phyloP scores from a whole-genome alignment of 257 asterid genomes.

The Striga asiatica region DNA sequence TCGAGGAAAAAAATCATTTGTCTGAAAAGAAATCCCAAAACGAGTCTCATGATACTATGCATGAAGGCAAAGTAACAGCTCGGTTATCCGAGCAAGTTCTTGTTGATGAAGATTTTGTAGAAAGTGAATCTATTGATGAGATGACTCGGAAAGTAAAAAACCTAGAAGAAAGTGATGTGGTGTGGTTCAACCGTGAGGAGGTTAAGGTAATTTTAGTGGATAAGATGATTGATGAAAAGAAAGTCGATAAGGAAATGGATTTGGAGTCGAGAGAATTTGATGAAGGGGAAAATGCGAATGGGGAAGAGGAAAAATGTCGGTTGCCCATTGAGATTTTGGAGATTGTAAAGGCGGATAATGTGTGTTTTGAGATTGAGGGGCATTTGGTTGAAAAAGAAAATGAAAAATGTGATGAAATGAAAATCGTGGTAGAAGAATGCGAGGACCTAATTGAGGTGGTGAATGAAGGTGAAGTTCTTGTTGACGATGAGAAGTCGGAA shows the following conservation, averaged over 20 bases:
- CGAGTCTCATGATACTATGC: no score
- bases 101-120: not conserved
- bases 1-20: not conserved
- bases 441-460: conserved; percentile 3
- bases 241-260: not conserved
- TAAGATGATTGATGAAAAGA: conserved; percentile 6
- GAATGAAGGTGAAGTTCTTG: not conserved
- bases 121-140: conserved; percentile 11
- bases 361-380: not conserved
- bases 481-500: no score
- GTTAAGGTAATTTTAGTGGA: not conserved
- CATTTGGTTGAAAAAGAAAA: conserved; percentile 4
- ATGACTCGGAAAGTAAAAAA: no score
- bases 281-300: not conserved
- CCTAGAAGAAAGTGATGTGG: conserved; percentile 6
- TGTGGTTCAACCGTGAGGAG: conserved; percentile 7
- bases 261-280: conserved; percentile 1
- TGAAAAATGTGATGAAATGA: conserved; percentile 3
- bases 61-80: no score
- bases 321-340: conserved; percentile 1
- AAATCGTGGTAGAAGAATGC: not conserved
- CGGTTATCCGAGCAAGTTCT: not conserved
- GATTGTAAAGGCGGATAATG: conserved; percentile 1
- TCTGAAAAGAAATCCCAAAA: conserved; percentile 4
- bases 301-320: not conserved